Evolutionary conservation across 176 grass and related monocot species (phyloP).

Genomic region (Alopecurus myosuroides): DNA sequence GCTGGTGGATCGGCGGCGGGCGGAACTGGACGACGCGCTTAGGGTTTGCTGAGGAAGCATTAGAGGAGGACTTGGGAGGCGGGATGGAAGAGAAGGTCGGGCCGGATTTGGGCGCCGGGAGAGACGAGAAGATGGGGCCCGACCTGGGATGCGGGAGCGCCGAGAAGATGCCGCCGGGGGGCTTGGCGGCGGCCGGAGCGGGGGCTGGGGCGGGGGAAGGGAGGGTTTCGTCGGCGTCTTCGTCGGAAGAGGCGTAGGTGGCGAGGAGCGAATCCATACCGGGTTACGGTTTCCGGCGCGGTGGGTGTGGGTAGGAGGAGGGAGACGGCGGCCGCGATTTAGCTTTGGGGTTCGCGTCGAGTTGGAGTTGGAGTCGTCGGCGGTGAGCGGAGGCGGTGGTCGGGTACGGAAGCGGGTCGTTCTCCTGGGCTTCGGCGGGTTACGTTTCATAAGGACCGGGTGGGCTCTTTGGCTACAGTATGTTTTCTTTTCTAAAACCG

Average conservation of each 20-base stretch:
- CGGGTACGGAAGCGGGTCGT: neutral
- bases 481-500: too few species aligned
- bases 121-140: constrained; percentile 13
- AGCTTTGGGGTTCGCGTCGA: neutral
- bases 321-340: neutral
- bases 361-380: neutral
- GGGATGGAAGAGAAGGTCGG: constrained; percentile 51
- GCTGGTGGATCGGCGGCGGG: constrained; percentile 51
- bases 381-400: neutral
- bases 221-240: constrained; percentile 43
- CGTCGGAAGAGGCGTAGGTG: constrained; percentile 81
- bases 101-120: constrained; percentile 33
- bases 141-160: constrained; percentile 45
- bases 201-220: neutral
- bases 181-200: neutral
- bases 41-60: constrained; percentile 44
- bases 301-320: neutral
- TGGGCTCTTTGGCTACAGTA: neutral
- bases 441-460: neutral
- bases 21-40: constrained; percentile 77
- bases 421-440: neutral
- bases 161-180: constrained; percentile 46
- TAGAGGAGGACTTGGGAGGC: constrained; percentile 37
- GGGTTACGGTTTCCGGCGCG: neutral
- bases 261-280: constrained; percentile 91